A percentile compares a stretch with the other conserved stretches of the same genome.
phyloP scores from a whole-genome alignment of 768 basidiomycete genomes.

The Albatrellus ellisii region DNA sequence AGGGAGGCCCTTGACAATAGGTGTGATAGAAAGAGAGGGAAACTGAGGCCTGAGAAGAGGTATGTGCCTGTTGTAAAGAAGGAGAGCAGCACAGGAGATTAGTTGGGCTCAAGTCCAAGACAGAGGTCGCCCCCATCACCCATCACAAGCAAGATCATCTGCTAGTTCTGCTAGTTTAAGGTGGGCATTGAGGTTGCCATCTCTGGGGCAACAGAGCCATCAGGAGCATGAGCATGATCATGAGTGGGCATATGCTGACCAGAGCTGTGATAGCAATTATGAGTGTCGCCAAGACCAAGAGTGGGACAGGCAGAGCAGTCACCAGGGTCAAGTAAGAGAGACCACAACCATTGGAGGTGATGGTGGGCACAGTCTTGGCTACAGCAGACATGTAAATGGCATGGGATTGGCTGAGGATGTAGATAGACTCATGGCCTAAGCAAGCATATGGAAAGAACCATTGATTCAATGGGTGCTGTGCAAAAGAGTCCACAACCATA shows the following conservation, averaged over 20 bases:
- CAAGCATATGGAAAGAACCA: too few species aligned
- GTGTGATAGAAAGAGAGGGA: conserved; percentile 29
- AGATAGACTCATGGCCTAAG: too few species aligned
- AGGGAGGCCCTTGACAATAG: conserved; percentile 61
- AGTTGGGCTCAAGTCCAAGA: not conserved
- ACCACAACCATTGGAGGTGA: conserved; percentile 1
- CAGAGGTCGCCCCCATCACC: not conserved
- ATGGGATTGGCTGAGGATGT: too few species aligned
- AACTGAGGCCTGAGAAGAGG: conserved; percentile 48
- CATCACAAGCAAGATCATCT: not conserved
- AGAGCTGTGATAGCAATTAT: not conserved
- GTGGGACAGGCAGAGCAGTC: conserved; percentile 9
- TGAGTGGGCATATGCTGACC: conserved; percentile 1
- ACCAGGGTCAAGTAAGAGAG: conserved; percentile 4
- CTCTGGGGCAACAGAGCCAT: not conserved
- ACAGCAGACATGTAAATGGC: too few species aligned
- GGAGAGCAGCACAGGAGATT: conserved; percentile 24
- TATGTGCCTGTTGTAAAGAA: conserved; percentile 76
- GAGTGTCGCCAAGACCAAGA: conserved; percentile 14
- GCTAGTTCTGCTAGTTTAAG: too few species aligned
- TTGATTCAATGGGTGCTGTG: too few species aligned
- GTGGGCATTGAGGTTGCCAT: not conserved
- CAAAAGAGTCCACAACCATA: too few species aligned
- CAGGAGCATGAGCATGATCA: not conserved
- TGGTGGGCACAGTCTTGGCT: too few species aligned